Evolutionary conservation across 2,329 filamentous ascomycete species (phyloP), one percentile per base, ranked within the genome.

Genomic region (Pseudocercospora fijiensis): DNA sequence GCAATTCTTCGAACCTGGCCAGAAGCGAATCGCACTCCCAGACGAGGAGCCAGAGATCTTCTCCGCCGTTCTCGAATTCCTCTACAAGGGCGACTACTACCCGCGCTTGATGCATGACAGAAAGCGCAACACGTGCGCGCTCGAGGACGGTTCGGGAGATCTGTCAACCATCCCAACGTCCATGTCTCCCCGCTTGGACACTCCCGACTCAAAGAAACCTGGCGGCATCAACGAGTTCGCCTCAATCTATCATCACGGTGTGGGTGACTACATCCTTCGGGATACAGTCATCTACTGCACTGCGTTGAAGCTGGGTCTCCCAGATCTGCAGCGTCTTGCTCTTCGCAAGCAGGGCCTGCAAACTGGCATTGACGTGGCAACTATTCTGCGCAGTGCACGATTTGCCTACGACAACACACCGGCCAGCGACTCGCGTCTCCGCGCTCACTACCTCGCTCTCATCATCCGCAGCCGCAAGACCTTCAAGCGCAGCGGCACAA

Each of bases 401-500:
- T 97, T 95, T 83, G 92, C 93, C 77, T 97, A 98, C 81, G 90
- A 91, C 76, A 88, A 96, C 84, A 97, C 94, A 75, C 92, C 93
- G 71, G 91, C 96, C 82, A 90, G 88, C 74, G 93, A 98, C 83
- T 94, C 90, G 76, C 87, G 89, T 75, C 88, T 98, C 79, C 92
- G 93, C 82, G 93, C 93, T 83, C 92, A 96, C 83, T 97, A 96
- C 84, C 88, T 98, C 78, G 92, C 93, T 78, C 87, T 97, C 80
- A 96, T 97, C 80, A 96, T 97, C 84, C 90, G 93, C 83, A 94
- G 91, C 85, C 91, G 94, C 79, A 92, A 92, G 84, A 96, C 92
- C 75, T 97, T 98, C 81, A 97, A 96, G 89, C 88, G 90, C 81
- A 96, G 92, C 83, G 93, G 93, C 81, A 97, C 93, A 80, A 96